A percentile compares a stretch with the other conserved stretches of the same genome.
Conservation (phyloP, 805 yeast species). For the Monosporozyma solicola region DNA sequence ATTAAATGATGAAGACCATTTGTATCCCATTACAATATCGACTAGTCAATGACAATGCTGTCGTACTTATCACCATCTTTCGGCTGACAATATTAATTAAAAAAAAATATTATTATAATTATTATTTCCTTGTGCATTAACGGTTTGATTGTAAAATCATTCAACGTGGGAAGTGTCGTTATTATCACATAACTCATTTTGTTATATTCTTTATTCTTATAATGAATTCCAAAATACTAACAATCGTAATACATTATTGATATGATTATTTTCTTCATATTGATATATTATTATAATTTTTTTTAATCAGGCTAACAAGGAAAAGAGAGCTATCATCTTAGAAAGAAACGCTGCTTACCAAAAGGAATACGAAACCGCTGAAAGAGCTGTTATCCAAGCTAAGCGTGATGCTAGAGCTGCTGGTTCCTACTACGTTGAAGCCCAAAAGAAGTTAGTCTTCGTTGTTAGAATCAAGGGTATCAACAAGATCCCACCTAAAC, state of each 20-base stretch:
- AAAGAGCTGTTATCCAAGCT: constrained; percentile 77
- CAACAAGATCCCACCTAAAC: constrained; percentile 97
- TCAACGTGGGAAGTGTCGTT: background rate
- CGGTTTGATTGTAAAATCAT: too few relatives aligned
- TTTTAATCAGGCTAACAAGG: constrained; percentile 37
- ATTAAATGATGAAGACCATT: constrained; percentile 43
- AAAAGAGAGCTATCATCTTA: constrained; percentile 62
- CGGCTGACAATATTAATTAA: constrained; percentile 40
- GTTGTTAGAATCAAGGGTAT: constrained; percentile 99
- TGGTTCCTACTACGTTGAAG: constrained; percentile 91
- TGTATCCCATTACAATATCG: constrained; percentile 37
- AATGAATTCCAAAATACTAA: too few relatives aligned
- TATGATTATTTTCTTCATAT: background rate
- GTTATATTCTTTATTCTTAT: too few relatives aligned
- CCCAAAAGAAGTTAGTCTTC: constrained; percentile 89
- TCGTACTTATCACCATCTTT: constrained; percentile 68
- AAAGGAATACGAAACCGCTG: constrained; percentile 88
- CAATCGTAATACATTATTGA: background rate
- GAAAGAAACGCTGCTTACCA: constrained; percentile 96
- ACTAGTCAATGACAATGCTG: constrained; percentile 61
- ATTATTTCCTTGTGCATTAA: too few relatives aligned
- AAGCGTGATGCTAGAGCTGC: constrained; percentile 90
- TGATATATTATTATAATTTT: background rate
- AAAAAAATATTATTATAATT: background rate
- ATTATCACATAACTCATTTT: too few relatives aligned